phyloP scores from a whole-genome alignment of 257 asterid genomes.

The Nicotiana tomentosiformis region DNA sequence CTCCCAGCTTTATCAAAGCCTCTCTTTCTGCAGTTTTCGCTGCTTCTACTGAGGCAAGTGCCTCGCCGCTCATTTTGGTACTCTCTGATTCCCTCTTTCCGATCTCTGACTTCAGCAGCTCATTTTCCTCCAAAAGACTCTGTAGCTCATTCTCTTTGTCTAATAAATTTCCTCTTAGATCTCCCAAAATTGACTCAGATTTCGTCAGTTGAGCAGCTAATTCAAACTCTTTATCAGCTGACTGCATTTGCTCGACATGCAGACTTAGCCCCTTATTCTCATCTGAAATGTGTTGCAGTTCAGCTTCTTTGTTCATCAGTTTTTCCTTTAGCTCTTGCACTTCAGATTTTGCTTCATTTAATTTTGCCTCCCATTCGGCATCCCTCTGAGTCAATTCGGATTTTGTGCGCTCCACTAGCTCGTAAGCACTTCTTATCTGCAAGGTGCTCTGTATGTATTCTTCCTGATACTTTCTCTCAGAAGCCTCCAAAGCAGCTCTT shows the following conservation, averaged over 20 bases:
- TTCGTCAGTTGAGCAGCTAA: constrained; percentile 23
- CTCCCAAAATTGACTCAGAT: constrained; percentile 34
- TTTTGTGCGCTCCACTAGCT: constrained; percentile 51
- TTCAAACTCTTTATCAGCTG: constrained; percentile 23
- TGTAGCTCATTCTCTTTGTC: constrained; percentile 51
- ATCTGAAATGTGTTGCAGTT: constrained; percentile 13
- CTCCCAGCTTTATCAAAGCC: constrained; percentile 54
- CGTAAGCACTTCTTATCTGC: constrained; percentile 61
- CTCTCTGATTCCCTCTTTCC: constrained; percentile 34
- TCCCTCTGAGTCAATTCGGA: constrained; percentile 37
- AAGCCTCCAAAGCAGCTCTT: constrained; percentile 56
- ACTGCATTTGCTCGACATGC: constrained; percentile 17
- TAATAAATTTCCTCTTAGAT: constrained; percentile 32
- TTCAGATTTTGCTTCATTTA: constrained; percentile 35
- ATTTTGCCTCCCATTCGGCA: constrained; percentile 46
- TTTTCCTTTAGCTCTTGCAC: constrained; percentile 40
- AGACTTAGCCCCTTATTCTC: constrained; percentile 21
- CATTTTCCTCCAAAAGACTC: constrained; percentile 45
- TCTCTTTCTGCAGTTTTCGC: constrained; percentile 61
- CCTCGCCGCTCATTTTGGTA: constrained; percentile 33
- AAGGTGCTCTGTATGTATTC: constrained; percentile 52
- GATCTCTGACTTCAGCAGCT: constrained; percentile 53
- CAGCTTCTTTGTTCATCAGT: constrained; percentile 35
- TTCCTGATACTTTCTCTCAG: constrained; percentile 60
- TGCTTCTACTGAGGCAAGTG: constrained; percentile 38